Base-by-base conservation (phyloP, 352 stramenopile species). In the Globisporangium nodosum region DNA sequence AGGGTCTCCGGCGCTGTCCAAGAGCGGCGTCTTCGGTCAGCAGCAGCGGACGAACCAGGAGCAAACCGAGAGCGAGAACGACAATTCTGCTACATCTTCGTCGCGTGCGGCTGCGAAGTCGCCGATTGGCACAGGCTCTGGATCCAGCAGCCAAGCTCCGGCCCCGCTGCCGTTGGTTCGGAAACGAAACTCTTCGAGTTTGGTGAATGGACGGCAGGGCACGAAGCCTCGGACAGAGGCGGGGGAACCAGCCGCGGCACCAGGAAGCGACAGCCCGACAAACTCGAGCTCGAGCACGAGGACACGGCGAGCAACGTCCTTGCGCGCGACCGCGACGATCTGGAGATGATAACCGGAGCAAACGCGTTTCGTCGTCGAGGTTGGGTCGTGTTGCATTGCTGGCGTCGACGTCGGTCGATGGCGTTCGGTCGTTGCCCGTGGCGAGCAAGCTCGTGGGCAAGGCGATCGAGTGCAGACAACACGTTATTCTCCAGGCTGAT, bases 21-120 rank as follows among this genome's bases (percentile, higher is more conserved):
- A 50, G 49, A 63, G 37, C 18, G 39, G 11, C 4, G 27, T 30
- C 20, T 11, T n/a, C 24, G n/a, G 8, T 42, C 6, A 69, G 31
- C 24, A 35, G 24, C 48, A 39, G 48, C 31, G 50, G 12, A 54
- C 50, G 33, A 77, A 79, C 20, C 66, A 72, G 53, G 66, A 75
- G 27, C 64, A 87, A 57, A 66, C 63, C 21, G 40, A 49, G 54
- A 54, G 49, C 11, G 45, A 49, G n/a, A 31, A 21, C 40, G 40
- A 21, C 40, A 43, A 43, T 12, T 12, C 37, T 11, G 37, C 12
- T 2, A 12, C 13, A 12, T 43, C 12, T 13, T 16, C 37, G 37
- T 18, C 37, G 13, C 12, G 12, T 43, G 37, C 37, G 13, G 37
- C 37, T 18, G 37, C 37, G 37, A 49, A 49, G 45, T 49, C 45